Percentiles rank a stretch among this genome's conserved stretches.
Evolutionary conservation across 2,329 filamentous ascomycete species (phyloP).

Genomic region (Botryotinia calthae): DNA sequence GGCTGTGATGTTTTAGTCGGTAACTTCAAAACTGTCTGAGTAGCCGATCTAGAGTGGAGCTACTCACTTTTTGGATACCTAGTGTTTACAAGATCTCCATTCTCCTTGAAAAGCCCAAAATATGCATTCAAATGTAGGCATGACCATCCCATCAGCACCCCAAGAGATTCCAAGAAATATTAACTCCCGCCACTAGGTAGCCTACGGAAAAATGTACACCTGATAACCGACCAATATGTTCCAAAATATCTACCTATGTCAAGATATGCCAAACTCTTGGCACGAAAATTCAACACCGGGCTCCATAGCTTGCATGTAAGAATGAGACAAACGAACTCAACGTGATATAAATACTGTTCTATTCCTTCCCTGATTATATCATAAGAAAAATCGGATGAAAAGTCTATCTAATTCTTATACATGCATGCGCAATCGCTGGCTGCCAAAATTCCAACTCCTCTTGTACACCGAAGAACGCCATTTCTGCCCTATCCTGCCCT

Average conservation of each 20-base stretch:
- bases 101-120: too few species aligned
- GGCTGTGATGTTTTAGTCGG: too few species aligned
- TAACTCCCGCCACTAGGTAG: too few species aligned
- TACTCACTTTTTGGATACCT: too few species aligned
- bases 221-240: too few species aligned
- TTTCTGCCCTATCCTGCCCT: slow-evolving; percentile 18
- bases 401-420: slow-evolving; percentile 8
- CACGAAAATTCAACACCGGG: neutral
- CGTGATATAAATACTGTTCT: neutral
- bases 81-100: too few species aligned
- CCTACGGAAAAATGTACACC: too few species aligned
- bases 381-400: neutral
- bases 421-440: neutral
- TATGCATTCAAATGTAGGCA: too few species aligned
- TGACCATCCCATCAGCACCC: too few species aligned
- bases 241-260: neutral
- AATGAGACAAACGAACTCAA: neutral
- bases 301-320: neutral
- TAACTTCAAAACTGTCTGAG: too few species aligned
- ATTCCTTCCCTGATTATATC: neutral
- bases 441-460: slow-evolving; percentile 6
- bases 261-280: neutral
- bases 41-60: too few species aligned
- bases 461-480: slow-evolving; percentile 19
- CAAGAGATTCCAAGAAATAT: too few species aligned